phyloP scores from a whole-genome alignment of 352 stramenopile species.

The Phytophthora citricola region DNA sequence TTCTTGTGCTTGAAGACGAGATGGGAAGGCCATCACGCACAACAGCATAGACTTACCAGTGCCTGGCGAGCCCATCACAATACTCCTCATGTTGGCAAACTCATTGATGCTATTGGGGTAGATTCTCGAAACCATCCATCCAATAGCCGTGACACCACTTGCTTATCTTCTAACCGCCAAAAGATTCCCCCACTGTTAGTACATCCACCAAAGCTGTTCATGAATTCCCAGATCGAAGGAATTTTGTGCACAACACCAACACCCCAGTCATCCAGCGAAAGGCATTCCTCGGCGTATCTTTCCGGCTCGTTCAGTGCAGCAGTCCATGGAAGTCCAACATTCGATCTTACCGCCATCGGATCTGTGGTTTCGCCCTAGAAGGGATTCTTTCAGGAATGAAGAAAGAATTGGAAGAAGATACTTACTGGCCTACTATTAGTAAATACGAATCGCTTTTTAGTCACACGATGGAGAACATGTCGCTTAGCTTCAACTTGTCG shows the following conservation, averaged over 20 bases:
- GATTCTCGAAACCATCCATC: slow-evolving; percentile 32
- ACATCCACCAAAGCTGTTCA: slow-evolving; percentile 23
- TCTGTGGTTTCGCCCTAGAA: no score
- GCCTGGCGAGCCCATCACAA: slow-evolving; percentile 30
- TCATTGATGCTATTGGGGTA: slow-evolving; percentile 17
- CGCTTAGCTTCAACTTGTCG: no score
- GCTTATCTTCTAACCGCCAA: slow-evolving; percentile 35
- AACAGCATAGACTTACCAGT: slow-evolving; percentile 42
- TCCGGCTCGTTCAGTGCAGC: slow-evolving; percentile 1
- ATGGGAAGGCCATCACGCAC: slow-evolving; percentile 40
- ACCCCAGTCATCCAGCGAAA: slow-evolving; percentile 6
- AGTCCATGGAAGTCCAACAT: no score
- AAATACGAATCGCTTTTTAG: no score
- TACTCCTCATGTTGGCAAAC: slow-evolving; percentile 28
- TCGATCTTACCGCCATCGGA: no score
- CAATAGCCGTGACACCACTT: slow-evolving; percentile 16
- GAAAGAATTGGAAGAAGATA: no score
- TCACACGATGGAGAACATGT: no score
- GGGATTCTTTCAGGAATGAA: no score
- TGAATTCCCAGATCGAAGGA: not conserved
- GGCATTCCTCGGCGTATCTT: slow-evolving; percentile 6
- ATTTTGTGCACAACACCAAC: slow-evolving; percentile 13
- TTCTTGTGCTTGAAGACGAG: slow-evolving; percentile 41
- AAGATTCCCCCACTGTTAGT: slow-evolving; percentile 22
- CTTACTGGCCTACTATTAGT: no score